Evolutionary conservation across 2,329 filamentous ascomycete species (phyloP).

Genomic region (Kalmusia sp.): DNA sequence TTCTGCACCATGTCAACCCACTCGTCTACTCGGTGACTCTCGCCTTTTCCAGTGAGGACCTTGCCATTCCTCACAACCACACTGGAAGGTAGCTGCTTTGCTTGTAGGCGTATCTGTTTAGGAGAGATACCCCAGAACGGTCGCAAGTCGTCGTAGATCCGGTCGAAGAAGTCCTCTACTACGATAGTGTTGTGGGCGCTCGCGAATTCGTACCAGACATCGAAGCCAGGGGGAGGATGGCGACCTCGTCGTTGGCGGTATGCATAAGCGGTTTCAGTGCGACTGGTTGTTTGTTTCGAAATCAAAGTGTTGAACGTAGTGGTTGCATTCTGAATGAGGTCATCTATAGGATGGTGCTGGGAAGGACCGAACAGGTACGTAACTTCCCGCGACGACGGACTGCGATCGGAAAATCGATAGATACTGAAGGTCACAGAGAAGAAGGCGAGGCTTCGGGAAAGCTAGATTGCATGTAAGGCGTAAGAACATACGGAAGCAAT

Average conservation of each 20-base stretch:
- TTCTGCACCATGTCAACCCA: constrained; percentile 51
- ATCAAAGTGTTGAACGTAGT: constrained; percentile 37
- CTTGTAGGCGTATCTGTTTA: constrained; percentile 50
- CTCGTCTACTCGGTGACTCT: constrained; percentile 48
- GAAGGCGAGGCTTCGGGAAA: too few species aligned
- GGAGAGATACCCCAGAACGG: constrained; percentile 59
- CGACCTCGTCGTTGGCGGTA: constrained; percentile 55
- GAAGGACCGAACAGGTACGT: neutral
- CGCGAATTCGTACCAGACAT: constrained; percentile 56
- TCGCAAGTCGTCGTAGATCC: constrained; percentile 57
- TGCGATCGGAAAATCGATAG: neutral
- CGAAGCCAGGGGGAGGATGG: constrained; percentile 60
- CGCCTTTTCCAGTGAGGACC: constrained; percentile 35
- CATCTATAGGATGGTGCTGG: constrained; percentile 47
- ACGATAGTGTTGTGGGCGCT: constrained; percentile 50
- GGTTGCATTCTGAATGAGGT: constrained; percentile 45
- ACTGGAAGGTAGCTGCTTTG: constrained; percentile 45
- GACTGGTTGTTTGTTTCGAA: constrained; percentile 43
- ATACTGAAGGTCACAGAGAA: neutral
- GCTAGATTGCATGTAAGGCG: too few species aligned
- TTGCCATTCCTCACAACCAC: constrained; percentile 52
- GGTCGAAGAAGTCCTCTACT: constrained; percentile 60
- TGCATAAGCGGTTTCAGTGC: constrained; percentile 48
- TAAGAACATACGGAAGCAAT: too few species aligned
- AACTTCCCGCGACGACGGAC: neutral